A percentile compares a stretch with the other conserved stretches of the same genome.
Evolutionary conservation across 1,139 yeast genomes (phyloP).

Genomic region (Saccharomyces hybrid): DNA sequence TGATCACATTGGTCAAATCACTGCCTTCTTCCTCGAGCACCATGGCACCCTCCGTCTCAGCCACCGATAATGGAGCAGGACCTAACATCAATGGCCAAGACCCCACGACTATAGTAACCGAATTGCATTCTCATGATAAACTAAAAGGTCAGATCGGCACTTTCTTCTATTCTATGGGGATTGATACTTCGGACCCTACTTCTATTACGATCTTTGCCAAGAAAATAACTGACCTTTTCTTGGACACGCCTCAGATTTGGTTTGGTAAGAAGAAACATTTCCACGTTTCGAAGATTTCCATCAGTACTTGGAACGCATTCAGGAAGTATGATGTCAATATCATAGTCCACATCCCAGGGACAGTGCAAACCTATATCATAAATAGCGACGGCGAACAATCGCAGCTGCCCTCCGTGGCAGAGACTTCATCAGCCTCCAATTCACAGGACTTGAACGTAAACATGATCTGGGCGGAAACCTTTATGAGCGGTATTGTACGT

Average conservation of each 20-base stretch:
- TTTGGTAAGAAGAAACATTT: conserved; percentile 69
- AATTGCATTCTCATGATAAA: conserved; percentile 27
- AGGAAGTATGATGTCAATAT: conserved; percentile 73
- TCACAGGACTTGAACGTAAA: conserved; percentile 33
- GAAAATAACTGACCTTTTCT: conserved; percentile 58
- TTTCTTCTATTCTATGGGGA: conserved; percentile 43
- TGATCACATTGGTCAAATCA: conserved; percentile 58
- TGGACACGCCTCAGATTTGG: conserved; percentile 58
- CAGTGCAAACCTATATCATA: conserved; percentile 67
- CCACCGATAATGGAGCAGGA: conserved; percentile 8
- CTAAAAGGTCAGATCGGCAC: conserved; percentile 34
- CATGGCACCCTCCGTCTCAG: conserved; percentile 7
- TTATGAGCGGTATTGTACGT: conserved; percentile 69
- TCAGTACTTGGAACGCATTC: conserved; percentile 66
- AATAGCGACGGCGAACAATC: conserved; percentile 44
- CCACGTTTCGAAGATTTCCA: conserved; percentile 67
- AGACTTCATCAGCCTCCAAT: background rate
- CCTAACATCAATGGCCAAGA: conserved; percentile 4
- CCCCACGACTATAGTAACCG: conserved; percentile 15
- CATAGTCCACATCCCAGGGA: conserved; percentile 67
- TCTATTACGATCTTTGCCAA: conserved; percentile 73
- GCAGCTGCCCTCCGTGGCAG: conserved; percentile 8
- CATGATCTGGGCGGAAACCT: conserved; percentile 72
- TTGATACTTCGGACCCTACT: conserved; percentile 58
- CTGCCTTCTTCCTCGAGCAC: conserved; percentile 22